phyloP scores from a whole-genome alignment of 306 rosid genomes.

The Trifolium fragiferum region DNA sequence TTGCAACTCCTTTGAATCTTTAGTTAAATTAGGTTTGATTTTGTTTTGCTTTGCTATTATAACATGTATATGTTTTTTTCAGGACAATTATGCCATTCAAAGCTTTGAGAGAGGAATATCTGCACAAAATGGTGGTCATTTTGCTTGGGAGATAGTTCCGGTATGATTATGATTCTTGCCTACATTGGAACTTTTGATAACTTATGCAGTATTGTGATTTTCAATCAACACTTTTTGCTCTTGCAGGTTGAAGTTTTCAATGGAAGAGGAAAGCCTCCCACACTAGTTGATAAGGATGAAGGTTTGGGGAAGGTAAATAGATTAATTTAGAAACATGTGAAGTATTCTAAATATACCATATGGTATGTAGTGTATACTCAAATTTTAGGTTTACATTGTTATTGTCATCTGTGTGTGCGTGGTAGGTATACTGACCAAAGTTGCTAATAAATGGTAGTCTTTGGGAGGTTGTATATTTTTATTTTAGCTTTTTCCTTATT shows the following conservation, averaged over 20 bases:
- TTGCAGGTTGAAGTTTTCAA: conserved; percentile 74
- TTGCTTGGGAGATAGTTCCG: conserved; percentile 91
- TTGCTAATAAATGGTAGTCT: conserved; percentile 22
- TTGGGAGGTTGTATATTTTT: conserved; percentile 26
- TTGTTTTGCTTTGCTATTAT: conserved; percentile 16
- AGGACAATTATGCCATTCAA: conserved; percentile 83
- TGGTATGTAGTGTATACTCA: conserved; percentile 19
- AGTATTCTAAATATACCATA: background rate
- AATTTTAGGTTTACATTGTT: conserved; percentile 27
- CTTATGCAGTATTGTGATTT: conserved; percentile 31
- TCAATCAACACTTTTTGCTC: conserved; percentile 39
- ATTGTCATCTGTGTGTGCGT: background rate
- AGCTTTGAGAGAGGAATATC: conserved; percentile 86
- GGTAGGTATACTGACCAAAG: background rate
- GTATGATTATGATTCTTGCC: conserved; percentile 53
- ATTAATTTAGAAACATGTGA: conserved; percentile 33
- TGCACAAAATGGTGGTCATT: conserved; percentile 72
- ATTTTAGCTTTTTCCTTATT: conserved; percentile 2
- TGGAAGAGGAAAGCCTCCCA: conserved; percentile 75
- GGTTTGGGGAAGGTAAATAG: conserved; percentile 76
- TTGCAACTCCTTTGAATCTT: conserved; percentile 24
- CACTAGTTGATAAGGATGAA: conserved; percentile 75
- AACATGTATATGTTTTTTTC: conserved; percentile 34
- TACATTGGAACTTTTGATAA: conserved; percentile 1
- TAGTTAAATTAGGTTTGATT: conserved; percentile 33